A percentile compares a stretch with the other conserved stretches of the same genome.
phyloP scores from a whole-genome alignment of 2,329 filamentous ascomycete species.

The Mariannaea elegans region DNA sequence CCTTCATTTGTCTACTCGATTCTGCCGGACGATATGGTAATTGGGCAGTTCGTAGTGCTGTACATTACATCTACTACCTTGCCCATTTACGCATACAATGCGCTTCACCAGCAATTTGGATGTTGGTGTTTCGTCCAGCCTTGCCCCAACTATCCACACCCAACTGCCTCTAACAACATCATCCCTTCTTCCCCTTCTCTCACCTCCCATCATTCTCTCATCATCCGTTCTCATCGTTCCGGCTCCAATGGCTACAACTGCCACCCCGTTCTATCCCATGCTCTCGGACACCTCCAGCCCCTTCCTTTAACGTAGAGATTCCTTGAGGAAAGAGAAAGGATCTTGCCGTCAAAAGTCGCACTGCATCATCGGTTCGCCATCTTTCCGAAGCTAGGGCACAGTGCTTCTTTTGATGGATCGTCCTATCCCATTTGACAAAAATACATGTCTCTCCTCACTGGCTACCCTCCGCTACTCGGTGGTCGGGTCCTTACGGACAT shows the following conservation, averaged over 20 bases:
- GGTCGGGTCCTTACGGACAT: neutral
- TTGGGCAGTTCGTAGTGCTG: neutral
- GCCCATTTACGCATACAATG: neutral
- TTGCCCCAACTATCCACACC: neutral
- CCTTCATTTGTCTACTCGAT: neutral
- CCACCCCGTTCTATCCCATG: constrained; percentile 21
- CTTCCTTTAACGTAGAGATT: neutral
- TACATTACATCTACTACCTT: constrained; percentile 1
- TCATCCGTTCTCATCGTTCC: neutral
- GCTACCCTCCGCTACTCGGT: neutral
- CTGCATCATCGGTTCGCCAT: constrained; percentile 1
- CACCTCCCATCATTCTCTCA: constrained; percentile 3
- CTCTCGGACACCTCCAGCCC: constrained; percentile 18
- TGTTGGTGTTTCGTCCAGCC: neutral
- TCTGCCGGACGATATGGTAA: neutral
- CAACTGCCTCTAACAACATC: neutral
- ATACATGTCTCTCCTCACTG: neutral
- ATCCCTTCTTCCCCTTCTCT: neutral
- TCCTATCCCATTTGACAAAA: neutral
- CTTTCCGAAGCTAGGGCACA: too few species aligned
- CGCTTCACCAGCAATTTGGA: neutral
- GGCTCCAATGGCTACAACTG: constrained; percentile 5
- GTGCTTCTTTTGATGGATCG: too few species aligned
- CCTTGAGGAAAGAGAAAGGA: neutral
- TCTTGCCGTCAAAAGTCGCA: constrained; percentile 6